A percentile compares a stretch with the other conserved stretches of the same genome.
These are phyloP conservation scores for Jaenimonas drosophilae DNA, from an alignment of 208 protist genomes.

Conservation along the genomic window DNA sequence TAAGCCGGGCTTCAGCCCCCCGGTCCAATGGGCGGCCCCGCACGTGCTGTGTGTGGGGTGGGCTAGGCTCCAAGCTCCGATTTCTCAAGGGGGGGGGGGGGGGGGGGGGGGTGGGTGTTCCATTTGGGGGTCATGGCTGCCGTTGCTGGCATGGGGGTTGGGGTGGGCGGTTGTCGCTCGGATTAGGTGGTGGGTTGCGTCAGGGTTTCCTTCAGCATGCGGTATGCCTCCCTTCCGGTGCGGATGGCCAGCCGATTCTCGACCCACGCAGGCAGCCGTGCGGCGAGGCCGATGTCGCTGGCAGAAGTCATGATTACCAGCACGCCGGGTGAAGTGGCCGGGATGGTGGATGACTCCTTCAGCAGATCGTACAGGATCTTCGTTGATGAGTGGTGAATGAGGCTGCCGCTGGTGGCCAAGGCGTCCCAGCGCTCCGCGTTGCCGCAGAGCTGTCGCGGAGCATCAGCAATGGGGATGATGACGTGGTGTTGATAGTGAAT, in stretches of 20 bases:
- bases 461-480: slow-evolving; percentile 45
- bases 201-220: slow-evolving; percentile 19
- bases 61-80: no score
- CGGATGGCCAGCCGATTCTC: slow-evolving; percentile 22
- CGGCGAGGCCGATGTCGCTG: slow-evolving; percentile 38
- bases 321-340: slow-evolving; percentile 11
- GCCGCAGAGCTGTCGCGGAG: slow-evolving; percentile 15
- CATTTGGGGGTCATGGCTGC: no score
- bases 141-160: no score
- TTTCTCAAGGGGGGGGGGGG: no score
- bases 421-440: slow-evolving; percentile 3
- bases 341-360: slow-evolving; percentile 12
- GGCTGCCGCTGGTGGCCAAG: slow-evolving; percentile 23
- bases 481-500: slow-evolving; percentile 56
- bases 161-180: no score
- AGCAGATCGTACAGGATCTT: slow-evolving; percentile 28
- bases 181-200: no score
- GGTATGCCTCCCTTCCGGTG: slow-evolving; percentile 34
- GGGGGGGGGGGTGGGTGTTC: no score
- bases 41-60: no score
- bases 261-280: slow-evolving; percentile 24
- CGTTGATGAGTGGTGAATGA: slow-evolving; percentile 17
- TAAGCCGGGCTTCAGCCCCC: no score
- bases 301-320: slow-evolving; percentile 62
- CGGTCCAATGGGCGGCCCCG: no score